Percentiles rank a stretch among this genome's conserved stretches.
Conservation (phyloP, 192 early-diverging fungal genomes). For the Podila minutissima region DNA sequence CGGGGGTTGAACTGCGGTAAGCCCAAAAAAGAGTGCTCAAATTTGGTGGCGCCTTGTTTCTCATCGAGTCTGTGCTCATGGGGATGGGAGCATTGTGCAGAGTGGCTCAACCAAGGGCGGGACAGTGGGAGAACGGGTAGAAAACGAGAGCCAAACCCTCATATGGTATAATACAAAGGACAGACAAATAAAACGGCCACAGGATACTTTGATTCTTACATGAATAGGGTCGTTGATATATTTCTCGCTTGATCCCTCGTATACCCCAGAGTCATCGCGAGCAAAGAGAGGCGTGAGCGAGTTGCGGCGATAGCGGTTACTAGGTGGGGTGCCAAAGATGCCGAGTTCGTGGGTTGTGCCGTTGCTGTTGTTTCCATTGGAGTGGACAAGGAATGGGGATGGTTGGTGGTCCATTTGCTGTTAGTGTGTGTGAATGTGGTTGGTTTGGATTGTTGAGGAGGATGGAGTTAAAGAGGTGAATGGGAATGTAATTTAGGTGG, state of each 20-base stretch:
- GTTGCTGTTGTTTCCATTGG: neutral
- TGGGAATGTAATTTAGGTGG: neutral
- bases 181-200: neutral
- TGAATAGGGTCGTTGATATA: slow-evolving; percentile 82
- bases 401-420: neutral
- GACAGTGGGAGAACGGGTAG: neutral
- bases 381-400: neutral
- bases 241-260: slow-evolving; percentile 52
- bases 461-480: neutral
- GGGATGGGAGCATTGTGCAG: too few relatives aligned
- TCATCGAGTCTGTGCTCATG: neutral
- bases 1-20: neutral
- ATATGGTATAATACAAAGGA: neutral
- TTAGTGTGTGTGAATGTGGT: neutral
- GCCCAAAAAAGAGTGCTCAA: slow-evolving; percentile 20
- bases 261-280: slow-evolving; percentile 39
- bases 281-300: slow-evolving; percentile 42
- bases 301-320: slow-evolving; percentile 24
- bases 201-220: slow-evolving; percentile 44
- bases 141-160: neutral
- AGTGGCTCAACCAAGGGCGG: neutral
- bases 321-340: slow-evolving; percentile 2
- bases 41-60: slow-evolving; percentile 6
- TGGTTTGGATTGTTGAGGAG: neutral
- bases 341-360: neutral